phyloP scores from a whole-genome alignment of 208 protist species.

The Crithidia sp. region DNA sequence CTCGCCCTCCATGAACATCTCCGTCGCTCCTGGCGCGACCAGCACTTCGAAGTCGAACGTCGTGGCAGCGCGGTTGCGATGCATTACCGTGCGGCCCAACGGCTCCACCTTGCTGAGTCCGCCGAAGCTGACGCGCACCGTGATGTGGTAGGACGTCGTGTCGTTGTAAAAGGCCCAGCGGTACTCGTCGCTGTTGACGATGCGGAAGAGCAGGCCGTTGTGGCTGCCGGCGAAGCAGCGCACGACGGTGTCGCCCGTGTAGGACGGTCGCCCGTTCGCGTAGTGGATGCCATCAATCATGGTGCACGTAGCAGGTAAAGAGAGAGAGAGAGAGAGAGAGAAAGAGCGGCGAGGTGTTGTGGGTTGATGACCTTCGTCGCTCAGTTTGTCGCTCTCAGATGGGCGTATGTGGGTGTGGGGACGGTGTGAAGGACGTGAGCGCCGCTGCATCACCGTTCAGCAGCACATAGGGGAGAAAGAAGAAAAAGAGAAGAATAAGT shows the following conservation, averaged over 20 bases:
- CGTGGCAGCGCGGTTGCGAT: constrained; percentile 40
- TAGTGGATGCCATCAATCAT: constrained; percentile 37
- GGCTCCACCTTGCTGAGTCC: constrained; percentile 68
- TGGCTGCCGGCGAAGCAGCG: constrained; percentile 76
- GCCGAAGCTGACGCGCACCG: constrained; percentile 72
- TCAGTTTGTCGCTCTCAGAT: too few relatives aligned
- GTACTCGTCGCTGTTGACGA: constrained; percentile 77
- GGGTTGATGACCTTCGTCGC: too few relatives aligned
- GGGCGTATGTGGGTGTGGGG: too few relatives aligned
- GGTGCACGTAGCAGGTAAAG: constrained; percentile 7
- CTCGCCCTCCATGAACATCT: constrained; percentile 81
- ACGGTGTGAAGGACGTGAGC: too few relatives aligned
- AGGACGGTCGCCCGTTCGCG: constrained; percentile 66
- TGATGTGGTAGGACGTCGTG: constrained; percentile 76
- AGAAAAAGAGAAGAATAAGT: background rate
- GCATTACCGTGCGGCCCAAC: constrained; percentile 61
- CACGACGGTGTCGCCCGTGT: constrained; percentile 49
- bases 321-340: constrained; percentile 26
- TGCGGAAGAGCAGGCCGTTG: constrained; percentile 83
- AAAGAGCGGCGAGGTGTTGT: constrained; percentile 17
- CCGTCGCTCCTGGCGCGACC: constrained; percentile 55
- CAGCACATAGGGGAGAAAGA: background rate
- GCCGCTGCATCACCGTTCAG: too few relatives aligned
- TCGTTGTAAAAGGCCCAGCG: constrained; percentile 90
- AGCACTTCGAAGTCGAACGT: constrained; percentile 66